Conservation (phyloP, 371 early-diverging fungal genomes). For the Mortierella sp. region DNA sequence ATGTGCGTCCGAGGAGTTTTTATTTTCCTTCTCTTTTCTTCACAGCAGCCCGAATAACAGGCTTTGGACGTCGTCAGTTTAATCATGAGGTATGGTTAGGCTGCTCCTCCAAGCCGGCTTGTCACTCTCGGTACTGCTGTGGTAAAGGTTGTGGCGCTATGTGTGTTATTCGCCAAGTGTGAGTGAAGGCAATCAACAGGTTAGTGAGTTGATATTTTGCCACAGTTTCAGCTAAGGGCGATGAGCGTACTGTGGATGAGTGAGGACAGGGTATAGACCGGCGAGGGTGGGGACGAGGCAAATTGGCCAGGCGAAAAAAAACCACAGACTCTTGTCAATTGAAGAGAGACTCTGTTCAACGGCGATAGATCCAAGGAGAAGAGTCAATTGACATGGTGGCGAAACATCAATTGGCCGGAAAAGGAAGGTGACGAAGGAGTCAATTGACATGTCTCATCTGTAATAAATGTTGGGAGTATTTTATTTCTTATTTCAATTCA, state of each 20-base stretch:
- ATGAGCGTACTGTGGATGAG: not conserved
- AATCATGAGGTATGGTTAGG: no score
- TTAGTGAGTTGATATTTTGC: not conserved
- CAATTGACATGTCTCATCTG: not conserved
- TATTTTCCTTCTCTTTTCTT: not conserved
- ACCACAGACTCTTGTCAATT: not conserved
- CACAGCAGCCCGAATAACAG: not conserved
- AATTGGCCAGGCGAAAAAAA: not conserved
- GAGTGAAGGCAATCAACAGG: not conserved
- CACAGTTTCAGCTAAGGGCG: not conserved
- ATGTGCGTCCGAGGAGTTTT: not conserved
- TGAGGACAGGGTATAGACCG: not conserved
- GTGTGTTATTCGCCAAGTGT: not conserved
- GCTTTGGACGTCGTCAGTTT: not conserved
- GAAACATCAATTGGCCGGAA: not conserved
- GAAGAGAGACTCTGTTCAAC: not conserved
- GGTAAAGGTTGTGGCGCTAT: not conserved
- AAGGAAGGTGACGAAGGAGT: not conserved
- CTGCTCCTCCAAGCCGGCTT: not conserved
- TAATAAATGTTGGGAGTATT: not conserved
- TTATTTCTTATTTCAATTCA: constrained; percentile 8
- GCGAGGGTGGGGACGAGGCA: not conserved
- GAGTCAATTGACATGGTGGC: not conserved
- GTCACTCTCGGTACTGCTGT: not conserved
- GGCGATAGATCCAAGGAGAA: not conserved